Evolutionary conservation across 768 basidiomycete genomes (phyloP), one percentile per base, ranked within the genome.

Genomic region (Russula compacta): DNA sequence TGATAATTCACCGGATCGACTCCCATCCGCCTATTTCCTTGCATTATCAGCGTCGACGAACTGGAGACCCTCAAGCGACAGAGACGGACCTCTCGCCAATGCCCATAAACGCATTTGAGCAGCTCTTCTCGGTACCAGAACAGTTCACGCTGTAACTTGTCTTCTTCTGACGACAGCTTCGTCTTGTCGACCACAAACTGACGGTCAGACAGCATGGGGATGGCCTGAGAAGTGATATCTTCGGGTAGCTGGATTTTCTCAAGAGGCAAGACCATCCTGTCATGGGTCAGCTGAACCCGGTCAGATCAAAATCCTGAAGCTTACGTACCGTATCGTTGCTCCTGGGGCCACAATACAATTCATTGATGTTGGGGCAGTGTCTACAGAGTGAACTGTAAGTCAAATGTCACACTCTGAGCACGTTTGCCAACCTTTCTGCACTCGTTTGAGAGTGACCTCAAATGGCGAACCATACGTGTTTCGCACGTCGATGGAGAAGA

Each of bases 41-140:
- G 7, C 24, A 12, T 39, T n/a, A 21, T 39, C 12, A 36, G 29
- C 17, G 12, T 6, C 35, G 38, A 62, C 19, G 60, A 55, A 40
- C 36, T 56, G 24, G 10, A 61, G 17, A 47, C 9, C 19, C 5
- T 24, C 2, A 38, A 10, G 6, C 14, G 19, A 19, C 15, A 19
- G 21, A 15, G 38, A 60, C 81, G 60, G 61, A 92, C 95, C 82
- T 98, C 97, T 69, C 81, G 81, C 97, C 97, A 99, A 17, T 76
- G 77, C 10, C 87, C 87, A 12, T 74, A 76, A 14, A 98, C 70
- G 53, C 75, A 73, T 49, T 82, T 82, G 67, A 98, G 81, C 10
- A 99, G 74, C 64, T 87, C 84, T 71, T 99, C 95, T 39, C 95
- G 80, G 71, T 97, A 95, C 97, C 97, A 99, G 75, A 98, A 99